These are phyloP conservation scores for Scheffersomyces stambukii DNA, from an alignment of 1,139 yeast species.

Conservation along the genomic window DNA sequence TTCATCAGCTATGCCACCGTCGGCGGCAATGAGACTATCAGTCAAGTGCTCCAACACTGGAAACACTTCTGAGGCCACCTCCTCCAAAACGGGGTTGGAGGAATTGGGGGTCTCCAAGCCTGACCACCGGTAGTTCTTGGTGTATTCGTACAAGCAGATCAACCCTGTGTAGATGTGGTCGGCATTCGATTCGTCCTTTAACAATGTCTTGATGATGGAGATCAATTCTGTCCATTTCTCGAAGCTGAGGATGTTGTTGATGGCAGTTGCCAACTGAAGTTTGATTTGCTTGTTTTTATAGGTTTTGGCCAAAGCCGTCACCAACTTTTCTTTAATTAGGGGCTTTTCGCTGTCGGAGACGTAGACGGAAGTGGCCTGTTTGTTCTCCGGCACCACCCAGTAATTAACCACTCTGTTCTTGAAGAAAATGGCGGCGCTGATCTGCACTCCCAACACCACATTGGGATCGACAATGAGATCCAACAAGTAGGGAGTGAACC, in stretches of 20 bases:
- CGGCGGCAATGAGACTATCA: constrained; percentile 30
- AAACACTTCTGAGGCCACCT: constrained; percentile 44
- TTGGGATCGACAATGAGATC: constrained; percentile 47
- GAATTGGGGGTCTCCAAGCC: constrained; percentile 43
- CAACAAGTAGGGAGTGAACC: constrained; percentile 55
- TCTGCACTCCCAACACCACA: constrained; percentile 46
- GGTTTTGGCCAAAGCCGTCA: constrained; percentile 40
- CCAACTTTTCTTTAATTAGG: constrained; percentile 47
- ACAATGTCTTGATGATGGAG: constrained; percentile 32
- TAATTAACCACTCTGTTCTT: constrained; percentile 57
- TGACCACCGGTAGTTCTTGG: constrained; percentile 55
- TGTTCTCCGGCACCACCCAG: constrained; percentile 50
- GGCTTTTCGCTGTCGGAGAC: constrained; percentile 49
- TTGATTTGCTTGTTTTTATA: constrained; percentile 31
- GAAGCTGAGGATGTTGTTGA: constrained; percentile 38
- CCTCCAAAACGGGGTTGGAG: constrained; percentile 43
- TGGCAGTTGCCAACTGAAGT: constrained; percentile 40
- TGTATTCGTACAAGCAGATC: constrained; percentile 51
- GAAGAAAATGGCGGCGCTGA: constrained; percentile 64
- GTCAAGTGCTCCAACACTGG: constrained; percentile 54
- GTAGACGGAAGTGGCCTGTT: constrained; percentile 18
- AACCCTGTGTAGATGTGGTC: constrained; percentile 58
- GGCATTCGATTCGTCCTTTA: constrained; percentile 41
- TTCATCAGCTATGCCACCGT: constrained; percentile 43
- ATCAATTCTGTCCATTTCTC: constrained; percentile 47